A percentile compares a stretch with the other conserved stretches of the same genome.
These are phyloP conservation scores for grape (Vitis vinifera) DNA, from an alignment of 164 flowering plant species.

Conservation along the genomic window DNA sequence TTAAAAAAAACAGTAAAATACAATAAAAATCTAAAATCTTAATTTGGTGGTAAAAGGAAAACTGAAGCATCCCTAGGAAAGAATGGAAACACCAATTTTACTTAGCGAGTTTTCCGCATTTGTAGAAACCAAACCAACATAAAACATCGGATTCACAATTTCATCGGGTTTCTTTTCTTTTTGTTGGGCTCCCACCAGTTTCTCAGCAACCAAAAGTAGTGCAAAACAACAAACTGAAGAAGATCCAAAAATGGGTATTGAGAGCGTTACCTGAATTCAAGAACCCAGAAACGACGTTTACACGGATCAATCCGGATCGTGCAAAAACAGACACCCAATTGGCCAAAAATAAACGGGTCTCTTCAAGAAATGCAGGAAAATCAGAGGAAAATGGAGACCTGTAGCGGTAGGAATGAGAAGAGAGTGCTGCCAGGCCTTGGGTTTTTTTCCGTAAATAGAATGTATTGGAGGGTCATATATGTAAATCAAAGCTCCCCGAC, in stretches of 20 bases:
- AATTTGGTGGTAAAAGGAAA: not conserved
- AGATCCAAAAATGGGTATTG: constrained; percentile 11
- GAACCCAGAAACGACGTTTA: constrained; percentile 12
- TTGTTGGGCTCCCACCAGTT: not conserved
- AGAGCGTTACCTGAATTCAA: constrained; percentile 21
- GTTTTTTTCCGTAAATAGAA: no score
- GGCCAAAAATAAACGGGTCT: constrained; percentile 10
- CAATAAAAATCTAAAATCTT: not conserved
- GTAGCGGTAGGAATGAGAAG: not conserved
- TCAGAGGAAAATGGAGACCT: not conserved
- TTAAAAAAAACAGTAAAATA: not conserved
- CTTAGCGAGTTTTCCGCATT: not conserved
- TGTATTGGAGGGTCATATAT: no score
- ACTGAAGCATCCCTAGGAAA: not conserved
- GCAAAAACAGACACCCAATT: constrained; percentile 5
- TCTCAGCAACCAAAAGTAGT: constrained; percentile 6
- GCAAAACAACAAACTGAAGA: not conserved
- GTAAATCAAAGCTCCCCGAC: no score
- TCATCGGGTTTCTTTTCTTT: not conserved
- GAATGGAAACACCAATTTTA: not conserved
- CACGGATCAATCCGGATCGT: constrained; percentile 24
- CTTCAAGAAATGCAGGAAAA: not conserved
- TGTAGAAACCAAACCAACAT: not conserved
- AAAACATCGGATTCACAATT: not conserved
- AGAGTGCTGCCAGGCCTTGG: no score